Percentiles rank a stretch among this genome's conserved stretches.
phyloP scores from a whole-genome alignment of 768 basidiomycete species.

The Gloeopeniophorella convolvens region DNA sequence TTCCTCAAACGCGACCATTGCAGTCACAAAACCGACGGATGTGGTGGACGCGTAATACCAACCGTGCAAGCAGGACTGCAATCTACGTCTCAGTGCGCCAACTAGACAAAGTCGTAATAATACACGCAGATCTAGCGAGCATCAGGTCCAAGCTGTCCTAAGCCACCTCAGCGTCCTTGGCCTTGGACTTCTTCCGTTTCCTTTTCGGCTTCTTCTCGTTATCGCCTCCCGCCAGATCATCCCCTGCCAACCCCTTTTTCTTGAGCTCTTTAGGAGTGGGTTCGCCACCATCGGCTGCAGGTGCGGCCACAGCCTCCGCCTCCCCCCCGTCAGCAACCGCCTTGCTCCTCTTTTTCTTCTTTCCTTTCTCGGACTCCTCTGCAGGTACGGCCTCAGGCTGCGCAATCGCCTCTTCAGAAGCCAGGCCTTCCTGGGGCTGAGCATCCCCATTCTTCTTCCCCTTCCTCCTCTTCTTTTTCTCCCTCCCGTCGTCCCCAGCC shows the following conservation, averaged over 20 bases:
- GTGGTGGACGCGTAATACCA: too few species aligned
- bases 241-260: neutral
- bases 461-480: slow-evolving; percentile 28
- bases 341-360: neutral
- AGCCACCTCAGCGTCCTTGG: neutral
- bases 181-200: neutral
- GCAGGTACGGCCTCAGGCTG: neutral
- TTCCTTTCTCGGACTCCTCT: neutral
- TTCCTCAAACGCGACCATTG: slow-evolving; percentile 6
- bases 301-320: neutral
- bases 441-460: slow-evolving; percentile 19
- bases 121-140: neutral
- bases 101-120: slow-evolving; percentile 18
- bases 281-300: neutral
- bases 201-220: slow-evolving; percentile 7
- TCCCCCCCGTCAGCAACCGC: neutral
- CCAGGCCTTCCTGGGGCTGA: slow-evolving; percentile 3
- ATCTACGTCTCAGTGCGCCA: too few species aligned
- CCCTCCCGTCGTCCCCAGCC: slow-evolving; percentile 23
- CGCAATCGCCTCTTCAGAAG: neutral
- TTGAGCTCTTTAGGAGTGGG: neutral
- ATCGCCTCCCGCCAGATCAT: neutral
- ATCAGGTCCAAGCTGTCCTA: neutral
- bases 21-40: too few species aligned
- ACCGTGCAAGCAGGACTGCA: too few species aligned